Base-by-base conservation (phyloP, 176 grass and related monocot species). In the Zizania latifolia region DNA sequence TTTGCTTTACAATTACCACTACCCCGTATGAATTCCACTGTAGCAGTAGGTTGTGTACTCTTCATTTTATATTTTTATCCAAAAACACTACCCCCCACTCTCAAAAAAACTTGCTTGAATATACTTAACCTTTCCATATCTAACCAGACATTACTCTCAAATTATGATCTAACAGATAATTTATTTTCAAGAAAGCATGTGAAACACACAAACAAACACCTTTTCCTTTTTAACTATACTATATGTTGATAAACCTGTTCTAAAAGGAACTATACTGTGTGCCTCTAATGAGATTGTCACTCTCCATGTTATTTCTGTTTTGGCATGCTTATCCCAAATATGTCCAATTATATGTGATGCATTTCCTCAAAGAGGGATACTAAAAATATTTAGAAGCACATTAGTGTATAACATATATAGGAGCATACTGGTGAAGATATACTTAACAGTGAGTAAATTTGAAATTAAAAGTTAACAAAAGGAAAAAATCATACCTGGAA, bases 401-500 rank as follows among this genome's bases (percentile, higher is more conserved):
- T 67, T 86, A 77, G 16, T 23, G 43, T 40, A 37, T 30, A 36
- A 48, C 30, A 31, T 58, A 14, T 12, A 7, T 16, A 7, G 19
- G 26, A 79, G 33, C 77, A 44, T 65, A 17, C 35, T 40, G 6
- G 32, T 67, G 32, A 78, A 56, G 40, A 53, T 77, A 44, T 57
- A 83, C 6, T 46, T 8, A 63, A 65, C 19, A 46, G 7, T 12
- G 29, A 69, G 22, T 16, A 84, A 29, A 62, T 40, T 23, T 26
- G 27, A 67, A 58, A 22, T 11, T 10, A 72, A 22, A 48, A 19
- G 7, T 48, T 53, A 53, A 6, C 4, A 33, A 73, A 66, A 22
- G n/a, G n/a, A 12, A 53, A 70, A 30, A 78, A 34, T 10, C 19
- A 26, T 79, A 96, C 92, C 92, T 96, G 92, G 74, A 96, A 96